Base-by-base conservation (phyloP, 768 basidiomycete genomes). In the Tremella yokohamensis region DNA sequence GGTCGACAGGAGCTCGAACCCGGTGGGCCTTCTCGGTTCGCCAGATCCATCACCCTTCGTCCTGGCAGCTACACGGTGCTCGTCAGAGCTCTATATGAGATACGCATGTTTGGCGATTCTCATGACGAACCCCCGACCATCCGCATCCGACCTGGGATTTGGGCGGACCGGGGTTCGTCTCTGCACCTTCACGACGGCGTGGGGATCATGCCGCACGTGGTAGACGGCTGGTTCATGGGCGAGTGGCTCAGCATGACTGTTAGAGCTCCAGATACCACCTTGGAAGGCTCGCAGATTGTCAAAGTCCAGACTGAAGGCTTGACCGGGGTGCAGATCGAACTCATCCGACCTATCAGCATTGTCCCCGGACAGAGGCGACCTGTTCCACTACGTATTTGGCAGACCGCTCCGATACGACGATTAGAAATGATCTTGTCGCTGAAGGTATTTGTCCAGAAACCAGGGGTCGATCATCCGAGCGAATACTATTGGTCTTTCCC, bases 51-150 rank as follows among this genome's bases (percentile, higher is more conserved):
- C 79, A 18, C 22, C 60, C 2, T 76, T 60, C 1, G 50, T 62
- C 15, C 82, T 81, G 38, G 85, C 81, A 18, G 79, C 69, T 91
- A 89, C 64, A 81, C 86, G 52, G 67, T 92, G 2, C 83, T 87
- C 60, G 78, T 93, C 52, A 87, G 87, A 68, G 89, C 85, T 8
- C 85, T 89, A 61, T 93, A 91, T 69, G 90, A 94, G 87, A 89
- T 91, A 56, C 80, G 90, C 61, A 80, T 91, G 48, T 93, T 90
- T 71, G 89, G 89, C 7, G 87, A 88, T 73, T 88, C 89, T 29
- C 64, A 76, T 9, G 76, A 45, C 9, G 51, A 75, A 8, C 78
- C 72, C 2, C 89, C 89, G 0, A 77, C 79, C 12, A 82, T 88
- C 57, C 81, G 77, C 19, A 76, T 91, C 60, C 79, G 79, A 2